Conservation (phyloP, 306 rosid genomes). For the Rubus idaeus region DNA sequence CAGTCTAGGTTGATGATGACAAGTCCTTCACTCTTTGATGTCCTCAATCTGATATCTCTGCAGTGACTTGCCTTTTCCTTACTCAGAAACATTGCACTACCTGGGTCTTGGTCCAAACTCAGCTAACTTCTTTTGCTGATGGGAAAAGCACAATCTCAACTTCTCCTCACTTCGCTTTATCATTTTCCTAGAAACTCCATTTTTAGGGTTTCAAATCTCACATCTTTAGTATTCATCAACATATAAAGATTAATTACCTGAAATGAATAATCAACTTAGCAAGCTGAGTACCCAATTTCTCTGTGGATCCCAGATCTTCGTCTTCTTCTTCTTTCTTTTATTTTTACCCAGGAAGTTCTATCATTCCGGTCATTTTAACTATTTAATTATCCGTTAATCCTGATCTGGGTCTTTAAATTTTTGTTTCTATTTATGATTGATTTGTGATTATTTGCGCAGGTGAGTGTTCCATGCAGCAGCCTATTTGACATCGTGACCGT, state of each 20-base stretch:
- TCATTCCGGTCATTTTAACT: not conserved
- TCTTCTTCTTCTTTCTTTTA: not conserved
- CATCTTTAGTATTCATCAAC: too few relatives aligned
- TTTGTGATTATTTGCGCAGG: slow-evolving; percentile 42
- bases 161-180: not conserved
- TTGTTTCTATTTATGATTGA: not conserved
- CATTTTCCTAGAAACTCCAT: slow-evolving; percentile 14
- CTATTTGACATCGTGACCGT: slow-evolving; percentile 93
- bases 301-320: not conserved
- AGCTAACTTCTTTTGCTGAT: slow-evolving; percentile 20
- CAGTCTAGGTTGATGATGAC: slow-evolving; percentile 36
- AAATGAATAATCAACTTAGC: not conserved
- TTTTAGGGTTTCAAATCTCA: slow-evolving; percentile 11
- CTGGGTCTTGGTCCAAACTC: slow-evolving; percentile 24
- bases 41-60: slow-evolving; percentile 14
- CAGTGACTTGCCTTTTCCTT: slow-evolving; percentile 34
- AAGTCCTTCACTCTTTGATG: slow-evolving; percentile 45
- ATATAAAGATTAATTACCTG: too few relatives aligned
- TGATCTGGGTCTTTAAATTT: not conserved
- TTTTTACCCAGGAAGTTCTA: not conserved
- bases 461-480: slow-evolving; percentile 99
- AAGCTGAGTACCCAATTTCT: not conserved
- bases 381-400: not conserved
- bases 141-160: slow-evolving; percentile 4
- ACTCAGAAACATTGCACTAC: slow-evolving; percentile 32